Conservation (phyloP, 1,139 yeast genomes). For the Zygoascus hellenicus region DNA sequence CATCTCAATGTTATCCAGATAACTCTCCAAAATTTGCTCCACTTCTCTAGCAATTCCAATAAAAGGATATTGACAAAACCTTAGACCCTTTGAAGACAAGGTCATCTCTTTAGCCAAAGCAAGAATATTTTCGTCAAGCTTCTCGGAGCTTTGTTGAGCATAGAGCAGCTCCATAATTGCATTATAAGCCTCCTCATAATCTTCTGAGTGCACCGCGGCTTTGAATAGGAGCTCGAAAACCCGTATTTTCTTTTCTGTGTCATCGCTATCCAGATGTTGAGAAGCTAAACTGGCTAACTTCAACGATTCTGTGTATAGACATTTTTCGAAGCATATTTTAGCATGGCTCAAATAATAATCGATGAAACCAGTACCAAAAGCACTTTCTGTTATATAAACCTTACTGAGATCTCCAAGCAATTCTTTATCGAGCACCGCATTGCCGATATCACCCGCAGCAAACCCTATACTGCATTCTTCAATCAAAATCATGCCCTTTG, state of each 20-base stretch:
- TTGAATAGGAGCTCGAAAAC: constrained; percentile 22
- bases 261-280: constrained; percentile 8
- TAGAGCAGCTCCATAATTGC: constrained; percentile 27
- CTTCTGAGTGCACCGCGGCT: constrained; percentile 21
- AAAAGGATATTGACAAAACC: constrained; percentile 30
- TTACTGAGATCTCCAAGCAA: constrained; percentile 12
- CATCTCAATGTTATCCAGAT: constrained; percentile 18
- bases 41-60: constrained; percentile 24
- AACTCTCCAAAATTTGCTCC: constrained; percentile 18
- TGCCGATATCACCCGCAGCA: constrained; percentile 11
- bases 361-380: constrained; percentile 17
- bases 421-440: constrained; percentile 5
- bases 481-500: constrained; percentile 20
- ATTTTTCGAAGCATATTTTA: constrained; percentile 9
- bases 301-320: constrained; percentile 14
- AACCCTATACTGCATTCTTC: constrained; percentile 18
- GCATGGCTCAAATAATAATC: constrained; percentile 14
- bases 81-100: constrained; percentile 19
- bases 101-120: constrained; percentile 21
- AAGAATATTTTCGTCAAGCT: constrained; percentile 9
- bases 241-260: constrained; percentile 5
- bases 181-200: constrained; percentile 29
- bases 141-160: constrained; percentile 12
- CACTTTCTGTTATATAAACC: constrained; percentile 9
- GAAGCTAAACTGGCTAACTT: constrained; percentile 19